Evolutionary conservation across 2,329 filamentous ascomycete species (phyloP).

Genomic region (Hypoxylon sp.): DNA sequence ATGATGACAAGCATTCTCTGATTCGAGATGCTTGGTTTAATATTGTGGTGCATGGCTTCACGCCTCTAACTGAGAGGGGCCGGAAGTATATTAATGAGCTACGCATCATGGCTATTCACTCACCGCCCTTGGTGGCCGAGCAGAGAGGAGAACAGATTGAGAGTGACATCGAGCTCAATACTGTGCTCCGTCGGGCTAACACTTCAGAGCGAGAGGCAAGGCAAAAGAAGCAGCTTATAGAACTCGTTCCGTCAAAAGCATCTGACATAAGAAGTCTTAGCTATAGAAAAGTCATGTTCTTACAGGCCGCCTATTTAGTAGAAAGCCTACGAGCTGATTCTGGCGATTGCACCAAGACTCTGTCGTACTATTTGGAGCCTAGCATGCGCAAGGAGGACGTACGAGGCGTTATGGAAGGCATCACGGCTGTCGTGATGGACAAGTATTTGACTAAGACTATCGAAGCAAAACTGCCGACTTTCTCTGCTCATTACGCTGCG

Average conservation of each 20-base stretch:
- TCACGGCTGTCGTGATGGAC: slow-evolving; percentile 78
- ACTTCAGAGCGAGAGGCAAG: slow-evolving; percentile 81
- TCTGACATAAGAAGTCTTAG: slow-evolving; percentile 84
- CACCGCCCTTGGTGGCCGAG: slow-evolving; percentile 87
- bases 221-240: slow-evolving; percentile 84
- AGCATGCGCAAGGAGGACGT: slow-evolving; percentile 78
- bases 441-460: slow-evolving; percentile 85
- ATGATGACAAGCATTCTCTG: slow-evolving; percentile 80
- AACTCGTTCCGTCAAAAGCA: slow-evolving; percentile 81
- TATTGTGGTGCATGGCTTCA: slow-evolving; percentile 93
- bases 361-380: slow-evolving; percentile 95
- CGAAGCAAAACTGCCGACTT: slow-evolving; percentile 78
- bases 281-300: slow-evolving; percentile 91
- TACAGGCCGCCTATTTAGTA: slow-evolving; percentile 90
- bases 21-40: slow-evolving; percentile 98
- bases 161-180: slow-evolving; percentile 97
- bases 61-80: slow-evolving; percentile 79
- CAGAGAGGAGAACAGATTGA: slow-evolving; percentile 91
- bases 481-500: slow-evolving; percentile 93
- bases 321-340: slow-evolving; percentile 89
- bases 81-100: slow-evolving; percentile 83
- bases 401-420: slow-evolving; percentile 75
- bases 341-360: slow-evolving; percentile 89
- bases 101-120: slow-evolving; percentile 87
- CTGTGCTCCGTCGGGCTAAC: slow-evolving; percentile 88